phyloP scores from a whole-genome alignment of 2,329 filamentous ascomycete genomes.

The Thielaviopsis euricoi region DNA sequence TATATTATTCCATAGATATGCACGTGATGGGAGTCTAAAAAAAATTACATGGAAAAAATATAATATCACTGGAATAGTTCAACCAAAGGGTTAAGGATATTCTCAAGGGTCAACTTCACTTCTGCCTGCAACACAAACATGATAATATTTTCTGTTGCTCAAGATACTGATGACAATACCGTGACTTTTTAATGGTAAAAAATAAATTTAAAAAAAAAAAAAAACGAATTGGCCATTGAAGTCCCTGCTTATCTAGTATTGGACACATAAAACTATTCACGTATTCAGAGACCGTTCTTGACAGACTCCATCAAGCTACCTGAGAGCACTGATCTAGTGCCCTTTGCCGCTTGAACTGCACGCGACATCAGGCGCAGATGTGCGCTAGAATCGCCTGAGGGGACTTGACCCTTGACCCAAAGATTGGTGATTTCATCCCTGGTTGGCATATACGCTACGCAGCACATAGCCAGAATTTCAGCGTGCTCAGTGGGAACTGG shows the following conservation, averaged over 20 bases:
- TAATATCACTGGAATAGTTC: too few species aligned
- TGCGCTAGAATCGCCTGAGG: constrained; percentile 21
- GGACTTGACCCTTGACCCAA: constrained; percentile 67
- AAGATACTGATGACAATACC: too few species aligned
- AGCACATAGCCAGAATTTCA: constrained; percentile 64
- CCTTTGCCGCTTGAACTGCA: constrained; percentile 27
- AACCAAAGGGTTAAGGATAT: too few species aligned
- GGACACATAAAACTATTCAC: background rate
- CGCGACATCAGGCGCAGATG: constrained; percentile 22
- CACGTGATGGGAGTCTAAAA: too few species aligned
- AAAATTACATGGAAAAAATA: too few species aligned
- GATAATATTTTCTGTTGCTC: too few species aligned
- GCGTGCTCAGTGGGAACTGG: constrained; percentile 68
- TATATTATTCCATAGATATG: too few species aligned
- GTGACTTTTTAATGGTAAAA: background rate
- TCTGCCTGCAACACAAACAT: too few species aligned
- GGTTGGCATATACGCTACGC: constrained; percentile 73
- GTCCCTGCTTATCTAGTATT: background rate
- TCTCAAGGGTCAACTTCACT: too few species aligned
- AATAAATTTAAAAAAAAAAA: background rate
- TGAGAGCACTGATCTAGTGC: constrained; percentile 19
- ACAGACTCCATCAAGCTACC: constrained; percentile 23
- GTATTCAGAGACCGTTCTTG: background rate
- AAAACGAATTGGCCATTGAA: background rate
- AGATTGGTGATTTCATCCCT: constrained; percentile 87